A percentile compares a stretch with the other conserved stretches of the same genome.
These are phyloP conservation scores for Yamadazyma aaseri DNA, from an alignment of 1,139 yeast species.

Conservation along the genomic window DNA sequence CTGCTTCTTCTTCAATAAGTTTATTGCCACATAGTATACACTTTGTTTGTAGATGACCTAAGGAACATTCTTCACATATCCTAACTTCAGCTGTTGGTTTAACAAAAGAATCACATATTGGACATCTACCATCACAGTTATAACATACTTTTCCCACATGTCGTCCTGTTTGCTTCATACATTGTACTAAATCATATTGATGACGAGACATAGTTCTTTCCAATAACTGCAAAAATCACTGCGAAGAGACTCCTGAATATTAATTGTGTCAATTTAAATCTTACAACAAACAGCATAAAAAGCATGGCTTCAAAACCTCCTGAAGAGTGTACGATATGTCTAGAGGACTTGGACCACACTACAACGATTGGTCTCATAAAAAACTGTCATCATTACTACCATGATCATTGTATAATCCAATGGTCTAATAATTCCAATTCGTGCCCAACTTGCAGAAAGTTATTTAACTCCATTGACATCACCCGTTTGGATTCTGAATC, in stretches of 20 bases:
- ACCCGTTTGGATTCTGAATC: constrained; percentile 6
- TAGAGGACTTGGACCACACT: constrained; percentile 31
- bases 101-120: constrained; percentile 84
- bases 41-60: constrained; percentile 60
- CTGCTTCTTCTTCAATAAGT: constrained; percentile 36
- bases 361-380: constrained; percentile 35
- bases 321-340: constrained; percentile 50
- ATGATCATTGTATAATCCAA: constrained; percentile 41
- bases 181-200: constrained; percentile 81
- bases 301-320: not conserved
- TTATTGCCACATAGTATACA: constrained; percentile 74
- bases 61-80: constrained; percentile 83
- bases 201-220: constrained; percentile 78
- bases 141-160: constrained; percentile 69
- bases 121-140: constrained; percentile 91
- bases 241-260: not conserved
- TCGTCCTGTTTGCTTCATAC: constrained; percentile 85
- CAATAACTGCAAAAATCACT: not conserved
- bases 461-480: constrained; percentile 29
- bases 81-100: constrained; percentile 71
- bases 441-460: constrained; percentile 52
- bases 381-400: constrained; percentile 45
- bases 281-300: not conserved
- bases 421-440: constrained; percentile 53
- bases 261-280: not conserved